These are phyloP conservation scores for Ceratobasidium sp. DNA, from an alignment of 1,284 basidiomycete genomes.

Conservation along the genomic window DNA sequence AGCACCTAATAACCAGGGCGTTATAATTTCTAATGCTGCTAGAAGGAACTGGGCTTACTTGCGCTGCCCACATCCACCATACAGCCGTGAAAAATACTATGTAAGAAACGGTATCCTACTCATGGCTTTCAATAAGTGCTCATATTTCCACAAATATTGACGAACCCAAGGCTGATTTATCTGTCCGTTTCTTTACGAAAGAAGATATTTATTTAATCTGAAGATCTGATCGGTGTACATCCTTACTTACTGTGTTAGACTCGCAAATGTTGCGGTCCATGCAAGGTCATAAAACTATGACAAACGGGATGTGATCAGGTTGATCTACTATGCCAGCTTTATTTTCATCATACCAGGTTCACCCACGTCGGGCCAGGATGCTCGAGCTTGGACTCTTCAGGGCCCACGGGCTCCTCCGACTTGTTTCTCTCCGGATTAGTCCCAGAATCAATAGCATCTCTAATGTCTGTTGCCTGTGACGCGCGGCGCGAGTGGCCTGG, in stretches of 20 bases:
- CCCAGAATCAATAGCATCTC: too few relatives aligned
- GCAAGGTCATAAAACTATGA: slow-evolving; percentile 33
- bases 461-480: too few relatives aligned
- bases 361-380: slow-evolving; percentile 26
- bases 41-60: background rate
- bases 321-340: background rate
- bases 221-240: background rate
- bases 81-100: slow-evolving; percentile 17
- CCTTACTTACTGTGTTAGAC: slow-evolving; percentile 16
- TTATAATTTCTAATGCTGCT: too few relatives aligned
- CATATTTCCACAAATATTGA: too few relatives aligned
- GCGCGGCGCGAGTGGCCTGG: too few relatives aligned
- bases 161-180: slow-evolving; percentile 6
- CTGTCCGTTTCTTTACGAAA: slow-evolving; percentile 3
- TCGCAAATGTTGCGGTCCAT: slow-evolving; percentile 22
- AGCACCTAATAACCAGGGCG: background rate
- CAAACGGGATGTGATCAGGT: background rate
- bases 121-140: too few relatives aligned
- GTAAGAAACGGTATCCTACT: slow-evolving; percentile 22
- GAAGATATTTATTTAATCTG: too few relatives aligned
- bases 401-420: background rate
- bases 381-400: background rate
- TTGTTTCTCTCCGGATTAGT: too few relatives aligned
- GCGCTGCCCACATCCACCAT: slow-evolving; percentile 33
- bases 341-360: background rate